A percentile compares a stretch with the other conserved stretches of the same genome.
These are phyloP conservation scores for Hysterium pulicare DNA, from an alignment of 2,329 filamentous ascomycete species.

Conservation along the genomic window DNA sequence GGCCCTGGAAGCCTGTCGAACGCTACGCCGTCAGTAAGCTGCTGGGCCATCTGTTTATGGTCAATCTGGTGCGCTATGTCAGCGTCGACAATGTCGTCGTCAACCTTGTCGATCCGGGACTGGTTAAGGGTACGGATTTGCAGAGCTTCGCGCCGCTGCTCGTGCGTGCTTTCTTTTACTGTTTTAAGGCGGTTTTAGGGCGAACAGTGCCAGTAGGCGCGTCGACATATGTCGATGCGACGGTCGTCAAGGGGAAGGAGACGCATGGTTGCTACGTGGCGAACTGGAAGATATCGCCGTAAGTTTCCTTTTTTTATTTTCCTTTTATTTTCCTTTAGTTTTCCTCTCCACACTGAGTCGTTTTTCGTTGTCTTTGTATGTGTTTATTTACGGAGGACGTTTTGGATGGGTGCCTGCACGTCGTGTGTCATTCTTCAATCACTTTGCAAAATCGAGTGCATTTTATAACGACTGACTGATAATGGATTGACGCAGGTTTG, in stretches of 20 bases:
- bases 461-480: not conserved
- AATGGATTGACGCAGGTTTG: not conserved
- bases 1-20: not conserved
- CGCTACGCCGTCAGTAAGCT: constrained; percentile 20
- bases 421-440: not conserved
- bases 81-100: constrained; percentile 29
- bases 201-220: constrained; percentile 41
- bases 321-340: not conserved
- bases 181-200: constrained; percentile 22
- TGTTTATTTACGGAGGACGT: not conserved
- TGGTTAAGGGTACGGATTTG: constrained; percentile 44
- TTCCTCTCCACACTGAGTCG: not conserved
- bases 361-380: too few relatives aligned
- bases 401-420: not conserved
- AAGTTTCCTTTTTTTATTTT: constrained; percentile 28
- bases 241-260: constrained; percentile 45
- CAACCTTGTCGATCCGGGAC: constrained; percentile 49
- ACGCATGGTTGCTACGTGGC: constrained; percentile 52
- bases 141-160: not conserved
- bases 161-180: not conserved
- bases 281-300: constrained; percentile 48
- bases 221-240: constrained; percentile 49
- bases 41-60: constrained; percentile 15
- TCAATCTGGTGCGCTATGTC: constrained; percentile 14
- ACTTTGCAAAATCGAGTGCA: not conserved